Percentiles rank a stretch among this genome's conserved stretches.
These are phyloP conservation scores for Amanita molliuscula DNA, from an alignment of 768 basidiomycete species.

Conservation along the genomic window DNA sequence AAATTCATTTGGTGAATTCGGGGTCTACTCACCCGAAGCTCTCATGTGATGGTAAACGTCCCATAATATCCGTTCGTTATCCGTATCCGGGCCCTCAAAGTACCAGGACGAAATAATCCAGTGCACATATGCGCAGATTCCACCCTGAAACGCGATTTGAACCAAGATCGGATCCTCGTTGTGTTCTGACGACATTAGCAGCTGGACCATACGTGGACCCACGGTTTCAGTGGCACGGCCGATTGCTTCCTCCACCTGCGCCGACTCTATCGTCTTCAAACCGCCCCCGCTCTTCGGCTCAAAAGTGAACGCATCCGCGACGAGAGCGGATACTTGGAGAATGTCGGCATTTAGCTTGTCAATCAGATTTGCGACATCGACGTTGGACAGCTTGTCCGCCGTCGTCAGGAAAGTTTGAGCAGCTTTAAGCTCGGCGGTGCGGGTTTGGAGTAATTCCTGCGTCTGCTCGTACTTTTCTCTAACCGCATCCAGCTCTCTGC, in stretches of 20 bases:
- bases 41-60: constrained; percentile 31
- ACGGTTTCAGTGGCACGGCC: constrained; percentile 21
- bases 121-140: constrained; percentile 34
- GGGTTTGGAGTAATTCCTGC: constrained; percentile 23
- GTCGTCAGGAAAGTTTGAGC: constrained; percentile 39
- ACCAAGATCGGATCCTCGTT: constrained; percentile 29
- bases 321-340: constrained; percentile 36
- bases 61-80: constrained; percentile 32
- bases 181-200: constrained; percentile 27
- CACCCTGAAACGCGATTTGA: constrained; percentile 34
- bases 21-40: constrained; percentile 33
- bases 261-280: constrained; percentile 10
- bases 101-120: constrained; percentile 44
- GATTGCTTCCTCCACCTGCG: constrained; percentile 17
- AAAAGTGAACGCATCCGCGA: constrained; percentile 33
- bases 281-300: constrained; percentile 13
- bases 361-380: constrained; percentile 37
- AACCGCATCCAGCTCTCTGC: constrained; percentile 11
- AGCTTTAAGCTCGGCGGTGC: constrained; percentile 38
- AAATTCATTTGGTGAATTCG: not conserved
- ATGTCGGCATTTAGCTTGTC: constrained; percentile 39
- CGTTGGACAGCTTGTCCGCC: constrained; percentile 34
- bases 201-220: constrained; percentile 26
- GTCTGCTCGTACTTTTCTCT: constrained; percentile 15
- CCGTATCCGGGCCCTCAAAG: constrained; percentile 29